phyloP scores from a whole-genome alignment of 192 early-diverging fungal species.

The Coemansia sp. region DNA sequence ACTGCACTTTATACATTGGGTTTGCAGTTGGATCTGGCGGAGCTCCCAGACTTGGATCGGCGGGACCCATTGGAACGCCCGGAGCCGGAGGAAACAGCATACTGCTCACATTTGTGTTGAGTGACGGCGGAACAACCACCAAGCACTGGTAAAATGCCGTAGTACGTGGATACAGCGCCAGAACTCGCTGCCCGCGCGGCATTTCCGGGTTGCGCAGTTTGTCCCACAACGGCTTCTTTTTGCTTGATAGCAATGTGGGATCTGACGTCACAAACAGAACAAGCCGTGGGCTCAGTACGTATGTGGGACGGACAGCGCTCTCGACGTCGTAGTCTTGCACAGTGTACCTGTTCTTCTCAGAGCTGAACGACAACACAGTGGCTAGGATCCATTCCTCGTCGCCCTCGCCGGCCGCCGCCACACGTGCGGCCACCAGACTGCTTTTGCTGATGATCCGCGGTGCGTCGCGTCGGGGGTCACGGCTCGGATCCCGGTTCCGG shows the following conservation, averaged over 20 bases:
- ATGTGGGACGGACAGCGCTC: constrained; percentile 34
- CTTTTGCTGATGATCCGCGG: constrained; percentile 19
- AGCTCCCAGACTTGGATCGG: constrained; percentile 1
- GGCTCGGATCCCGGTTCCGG: neutral
- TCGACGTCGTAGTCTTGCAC: constrained; percentile 49
- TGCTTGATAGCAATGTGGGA: neutral
- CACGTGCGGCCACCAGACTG: constrained; percentile 38
- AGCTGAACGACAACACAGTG: constrained; percentile 32
- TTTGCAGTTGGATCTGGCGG: constrained; percentile 23
- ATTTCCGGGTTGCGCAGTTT: constrained; percentile 32
- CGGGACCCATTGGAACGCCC: constrained; percentile 13
- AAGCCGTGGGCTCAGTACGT: constrained; percentile 29
- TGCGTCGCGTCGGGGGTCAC: constrained; percentile 6
- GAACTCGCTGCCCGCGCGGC: constrained; percentile 28
- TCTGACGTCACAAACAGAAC: constrained; percentile 28
- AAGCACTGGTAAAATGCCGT: constrained; percentile 42
- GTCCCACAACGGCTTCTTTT: constrained; percentile 36
- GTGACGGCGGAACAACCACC: constrained; percentile 40
- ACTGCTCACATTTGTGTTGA: constrained; percentile 10
- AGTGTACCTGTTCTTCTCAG: constrained; percentile 40
- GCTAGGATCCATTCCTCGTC: constrained; percentile 49
- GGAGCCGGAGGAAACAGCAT: constrained; percentile 1
- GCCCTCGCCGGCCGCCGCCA: constrained; percentile 12
- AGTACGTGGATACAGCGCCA: constrained; percentile 50
- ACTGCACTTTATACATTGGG: constrained; percentile 46